Conservation (phyloP, 2,329 filamentous ascomycete genomes). For the Pseudopithomyces chartarum region DNA sequence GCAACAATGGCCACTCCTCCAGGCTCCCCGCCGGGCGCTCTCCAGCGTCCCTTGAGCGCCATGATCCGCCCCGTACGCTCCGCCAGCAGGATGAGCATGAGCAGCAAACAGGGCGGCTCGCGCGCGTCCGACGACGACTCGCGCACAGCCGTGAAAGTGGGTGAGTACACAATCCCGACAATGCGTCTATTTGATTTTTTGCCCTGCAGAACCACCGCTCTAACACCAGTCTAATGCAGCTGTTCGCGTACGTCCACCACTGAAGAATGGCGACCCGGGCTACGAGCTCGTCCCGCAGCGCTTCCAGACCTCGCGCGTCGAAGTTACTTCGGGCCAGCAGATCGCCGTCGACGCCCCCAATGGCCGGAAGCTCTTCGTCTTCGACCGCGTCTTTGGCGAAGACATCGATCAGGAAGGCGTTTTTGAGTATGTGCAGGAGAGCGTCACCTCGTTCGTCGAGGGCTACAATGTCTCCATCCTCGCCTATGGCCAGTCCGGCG, state of each 20-base stretch:
- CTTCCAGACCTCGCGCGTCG: constrained; percentile 91
- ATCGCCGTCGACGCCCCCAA: constrained; percentile 89
- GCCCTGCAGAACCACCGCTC: constrained; percentile 13
- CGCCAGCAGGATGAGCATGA: constrained; percentile 84
- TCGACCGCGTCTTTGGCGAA: constrained; percentile 90
- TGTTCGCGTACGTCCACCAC: constrained; percentile 87
- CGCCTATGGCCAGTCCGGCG: constrained; percentile 96
- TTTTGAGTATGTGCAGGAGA: constrained; percentile 93
- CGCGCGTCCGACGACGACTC: constrained; percentile 87
- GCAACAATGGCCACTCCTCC: constrained; percentile 45
- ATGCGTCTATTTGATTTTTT: neutral
- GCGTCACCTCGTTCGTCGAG: constrained; percentile 85
- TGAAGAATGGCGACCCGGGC: constrained; percentile 83
- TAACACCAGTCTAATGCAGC: constrained; percentile 59
- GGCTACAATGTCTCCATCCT: constrained; percentile 98
- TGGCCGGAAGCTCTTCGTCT: constrained; percentile 93
- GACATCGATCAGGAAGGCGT: constrained; percentile 85
- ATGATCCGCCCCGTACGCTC: constrained; percentile 79
- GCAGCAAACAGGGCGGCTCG: constrained; percentile 76
- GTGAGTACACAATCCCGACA: constrained; percentile 62
- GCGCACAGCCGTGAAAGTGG: constrained; percentile 93
- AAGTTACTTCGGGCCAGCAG: constrained; percentile 83
- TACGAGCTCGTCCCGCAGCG: constrained; percentile 94
- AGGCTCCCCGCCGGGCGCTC: constrained; percentile 41
- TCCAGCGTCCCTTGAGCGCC: constrained; percentile 76